Base-by-base conservation (phyloP, 1,284 basidiomycete genomes). In the Cryptococcus sp. region DNA sequence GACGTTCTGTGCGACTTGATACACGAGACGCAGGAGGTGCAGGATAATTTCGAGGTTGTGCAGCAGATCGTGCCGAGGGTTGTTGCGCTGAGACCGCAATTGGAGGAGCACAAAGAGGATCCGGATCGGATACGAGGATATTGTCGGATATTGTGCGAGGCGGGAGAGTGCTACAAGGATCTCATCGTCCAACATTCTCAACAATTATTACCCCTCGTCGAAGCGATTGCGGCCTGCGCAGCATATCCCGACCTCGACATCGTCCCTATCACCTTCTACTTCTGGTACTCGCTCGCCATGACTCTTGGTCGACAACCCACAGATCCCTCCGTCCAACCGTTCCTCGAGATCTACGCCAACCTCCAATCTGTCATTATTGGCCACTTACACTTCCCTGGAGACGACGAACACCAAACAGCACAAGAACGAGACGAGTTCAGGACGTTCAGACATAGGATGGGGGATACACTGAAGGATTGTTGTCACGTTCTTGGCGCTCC, bases 381-480 rank as follows among this genome's bases (percentile, higher is more conserved):
- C 38, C 96, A 99, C 75, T 83, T 99, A 6, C 91, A 92, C 76
- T 99, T 97, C 80, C 94, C 96, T 4, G 74, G 85, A 10, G 91
- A 94, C 59, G 73, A 84, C 30, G 90, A 93, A 55, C 70, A 83
- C 16, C 79, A 94, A 66, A 84, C 85, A 3, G 86, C 88, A 3
- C 90, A 95, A 78, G 95, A 97, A 75, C 85, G 88, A 11, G 96
- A 99, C 64, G 89, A 90, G 71, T 99, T 99, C 83, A 85, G 96
- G 23, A 85, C 86, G 6, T 99, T 99, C 83, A 84, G 96, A 55
- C 96, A 99, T 81, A 87, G 93, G 63, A 99, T 99, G 90, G 96
- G 96, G 53, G 95, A 99, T 77, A 99, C 96, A 5, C 84, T 99
- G 67, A 99, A 99, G 80, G 96, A 99, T 76, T 99, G 96, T 76